Percentiles rank a stretch among this genome's conserved stretches.
Evolutionary conservation across 805 yeast genomes (phyloP).

Genomic region (Torulaspora gathmanii): DNA sequence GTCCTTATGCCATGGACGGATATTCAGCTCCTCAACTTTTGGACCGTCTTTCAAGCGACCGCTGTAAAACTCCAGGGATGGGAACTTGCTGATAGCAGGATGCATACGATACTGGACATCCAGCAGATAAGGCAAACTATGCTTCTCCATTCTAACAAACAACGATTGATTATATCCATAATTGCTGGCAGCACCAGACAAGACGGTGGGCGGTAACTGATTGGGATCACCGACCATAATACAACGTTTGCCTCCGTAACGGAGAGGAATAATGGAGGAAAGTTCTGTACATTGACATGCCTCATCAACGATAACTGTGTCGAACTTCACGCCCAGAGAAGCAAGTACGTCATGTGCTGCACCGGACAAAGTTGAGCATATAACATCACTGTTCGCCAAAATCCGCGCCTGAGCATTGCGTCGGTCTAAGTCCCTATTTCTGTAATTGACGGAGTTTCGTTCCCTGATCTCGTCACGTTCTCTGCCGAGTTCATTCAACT

Average conservation of each 20-base stretch:
- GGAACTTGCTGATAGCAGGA: slow-evolving; percentile 82
- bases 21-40: slow-evolving; percentile 54
- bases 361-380: slow-evolving; percentile 90
- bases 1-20: slow-evolving; percentile 69
- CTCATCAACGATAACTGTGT: slow-evolving; percentile 90
- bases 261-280: slow-evolving; percentile 83
- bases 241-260: slow-evolving; percentile 86
- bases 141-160: slow-evolving; percentile 86
- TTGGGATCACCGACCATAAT: slow-evolving; percentile 99
- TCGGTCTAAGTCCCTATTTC: slow-evolving; percentile 75
- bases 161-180: slow-evolving; percentile 83
- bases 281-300: slow-evolving; percentile 97
- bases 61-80: slow-evolving; percentile 76
- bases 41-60: slow-evolving; percentile 74
- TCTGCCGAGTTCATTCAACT: slow-evolving; percentile 65
- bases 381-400: slow-evolving; percentile 69
- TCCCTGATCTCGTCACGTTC: slow-evolving; percentile 78
- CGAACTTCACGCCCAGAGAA: slow-evolving; percentile 69
- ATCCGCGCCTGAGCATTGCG: slow-evolving; percentile 70
- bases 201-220: slow-evolving; percentile 94
- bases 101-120: slow-evolving; percentile 98
- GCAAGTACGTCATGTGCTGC: slow-evolving; percentile 86
- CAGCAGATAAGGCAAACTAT: slow-evolving; percentile 58
- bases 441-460: slow-evolving; percentile 55
- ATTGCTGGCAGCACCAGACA: slow-evolving; percentile 80